These are phyloP conservation scores for Pinus albicaulis DNA, from an alignment of 75 land plant genomes.

Conservation along the genomic window DNA sequence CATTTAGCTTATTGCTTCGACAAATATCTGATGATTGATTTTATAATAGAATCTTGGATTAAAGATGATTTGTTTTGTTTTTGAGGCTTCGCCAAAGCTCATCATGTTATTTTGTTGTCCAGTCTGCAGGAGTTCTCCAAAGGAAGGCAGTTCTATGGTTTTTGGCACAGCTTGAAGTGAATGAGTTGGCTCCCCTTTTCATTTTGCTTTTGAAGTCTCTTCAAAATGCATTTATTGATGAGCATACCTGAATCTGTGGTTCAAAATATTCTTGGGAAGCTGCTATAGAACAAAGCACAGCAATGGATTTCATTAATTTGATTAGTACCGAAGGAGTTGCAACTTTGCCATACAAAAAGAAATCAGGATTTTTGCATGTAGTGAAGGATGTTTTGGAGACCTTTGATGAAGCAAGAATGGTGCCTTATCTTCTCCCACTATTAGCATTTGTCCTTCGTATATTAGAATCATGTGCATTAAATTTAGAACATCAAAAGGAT, in stretches of 20 bases:
- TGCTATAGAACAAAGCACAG: conserved; percentile 22
- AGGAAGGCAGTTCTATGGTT: conserved; percentile 81
- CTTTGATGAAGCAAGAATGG: conserved; percentile 60
- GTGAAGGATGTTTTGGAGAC: conserved; percentile 70
- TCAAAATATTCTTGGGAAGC: conserved; percentile 28
- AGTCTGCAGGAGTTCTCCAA: conserved; percentile 63
- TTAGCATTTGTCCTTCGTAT: conserved; percentile 65
- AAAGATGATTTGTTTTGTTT: neutral
- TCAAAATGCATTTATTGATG: conserved; percentile 22
- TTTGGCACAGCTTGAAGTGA: conserved; percentile 62
- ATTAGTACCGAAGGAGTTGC: conserved; percentile 29
- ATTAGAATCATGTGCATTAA: conserved; percentile 39
- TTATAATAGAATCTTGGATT: neutral
- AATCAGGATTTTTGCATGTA: conserved; percentile 78
- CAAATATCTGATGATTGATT: neutral
- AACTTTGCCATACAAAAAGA: conserved; percentile 70
- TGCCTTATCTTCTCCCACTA: conserved; percentile 65
- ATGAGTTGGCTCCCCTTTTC: conserved; percentile 80
- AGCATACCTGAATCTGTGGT: neutral
- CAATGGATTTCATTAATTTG: conserved; percentile 24
- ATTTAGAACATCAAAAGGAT: conserved; percentile 8
- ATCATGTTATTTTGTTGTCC: neutral
- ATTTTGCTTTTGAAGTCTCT: conserved; percentile 61
- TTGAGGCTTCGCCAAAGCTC: neutral
- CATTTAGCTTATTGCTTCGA: neutral